A percentile compares a stretch with the other conserved stretches of the same genome.
These are phyloP conservation scores for Dionaea muscipula DNA, from an alignment of 179 eudicot species.

Conservation along the genomic window DNA sequence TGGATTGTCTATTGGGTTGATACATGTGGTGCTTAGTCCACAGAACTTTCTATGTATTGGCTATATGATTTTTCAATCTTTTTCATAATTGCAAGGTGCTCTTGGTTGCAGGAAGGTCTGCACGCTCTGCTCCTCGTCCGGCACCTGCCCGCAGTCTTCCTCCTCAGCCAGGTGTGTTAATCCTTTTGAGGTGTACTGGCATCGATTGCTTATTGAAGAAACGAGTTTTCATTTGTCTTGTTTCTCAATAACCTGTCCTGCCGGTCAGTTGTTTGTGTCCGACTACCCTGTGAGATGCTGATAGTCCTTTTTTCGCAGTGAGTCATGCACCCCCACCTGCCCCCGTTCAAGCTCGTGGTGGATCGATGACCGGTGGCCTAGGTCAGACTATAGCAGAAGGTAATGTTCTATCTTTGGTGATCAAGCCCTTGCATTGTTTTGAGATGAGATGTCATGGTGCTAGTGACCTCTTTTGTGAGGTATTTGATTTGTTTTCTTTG, in stretches of 20 bases:
- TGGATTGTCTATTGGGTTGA: no score
- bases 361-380: conserved; percentile 56
- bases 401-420: conserved; percentile 8
- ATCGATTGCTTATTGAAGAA: no score
- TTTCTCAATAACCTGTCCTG: no score
- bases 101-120: conserved; percentile 4
- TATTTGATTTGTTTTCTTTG: neutral
- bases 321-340: conserved; percentile 80
- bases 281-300: no score
- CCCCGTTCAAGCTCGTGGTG: conserved; percentile 52
- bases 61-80: no score
- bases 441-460: neutral
- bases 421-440: neutral
- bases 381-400: conserved; percentile 87
- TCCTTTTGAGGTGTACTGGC: neutral
- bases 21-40: no score
- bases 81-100: no score
- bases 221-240: no score
- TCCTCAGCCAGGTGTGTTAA: conserved; percentile 7
- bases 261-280: no score
- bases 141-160: conserved; percentile 3
- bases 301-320: conserved; percentile 7
- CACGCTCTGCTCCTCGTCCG: conserved; percentile 4
- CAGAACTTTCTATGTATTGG: no score
- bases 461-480: no score